Conservation (phyloP, 345 rosid species). For the Leavenworthia alabamica region DNA sequence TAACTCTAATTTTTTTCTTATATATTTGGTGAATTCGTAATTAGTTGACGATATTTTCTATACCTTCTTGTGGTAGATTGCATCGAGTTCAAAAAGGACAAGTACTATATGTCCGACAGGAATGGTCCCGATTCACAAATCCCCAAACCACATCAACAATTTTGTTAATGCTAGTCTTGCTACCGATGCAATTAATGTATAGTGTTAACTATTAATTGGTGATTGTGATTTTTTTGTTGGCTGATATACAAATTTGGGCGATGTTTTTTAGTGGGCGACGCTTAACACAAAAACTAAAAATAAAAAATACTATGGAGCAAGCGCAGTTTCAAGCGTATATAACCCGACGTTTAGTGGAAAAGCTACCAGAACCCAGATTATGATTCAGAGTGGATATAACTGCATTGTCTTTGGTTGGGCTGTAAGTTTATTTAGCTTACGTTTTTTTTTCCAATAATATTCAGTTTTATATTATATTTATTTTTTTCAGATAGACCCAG, state of each 20-base stretch:
- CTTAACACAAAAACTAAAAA: background rate
- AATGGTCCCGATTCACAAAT: constrained; percentile 1
- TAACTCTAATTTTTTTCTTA: background rate
- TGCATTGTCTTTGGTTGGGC: constrained; percentile 8
- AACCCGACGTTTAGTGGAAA: background rate
- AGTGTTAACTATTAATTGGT: background rate
- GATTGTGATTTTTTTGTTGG: background rate
- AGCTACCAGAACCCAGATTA: background rate
- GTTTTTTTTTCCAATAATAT: background rate
- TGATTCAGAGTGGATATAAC: background rate
- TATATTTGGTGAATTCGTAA: background rate
- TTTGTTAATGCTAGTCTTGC: background rate
- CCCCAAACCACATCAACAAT: background rate
- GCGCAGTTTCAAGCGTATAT: background rate
- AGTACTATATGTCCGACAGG: constrained; percentile 2
- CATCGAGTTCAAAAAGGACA: background rate
- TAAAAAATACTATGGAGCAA: background rate
- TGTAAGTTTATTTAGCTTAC: background rate
- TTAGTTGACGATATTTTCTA: too few relatives aligned
- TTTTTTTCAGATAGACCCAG: background rate
- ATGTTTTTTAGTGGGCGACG: constrained; percentile 4
- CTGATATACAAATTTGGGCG: background rate
- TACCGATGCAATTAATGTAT: background rate
- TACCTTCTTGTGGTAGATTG: background rate
- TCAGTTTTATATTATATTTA: background rate